Base-by-base conservation (phyloP, 306 rosid genomes). In the Pueraria montana region DNA sequence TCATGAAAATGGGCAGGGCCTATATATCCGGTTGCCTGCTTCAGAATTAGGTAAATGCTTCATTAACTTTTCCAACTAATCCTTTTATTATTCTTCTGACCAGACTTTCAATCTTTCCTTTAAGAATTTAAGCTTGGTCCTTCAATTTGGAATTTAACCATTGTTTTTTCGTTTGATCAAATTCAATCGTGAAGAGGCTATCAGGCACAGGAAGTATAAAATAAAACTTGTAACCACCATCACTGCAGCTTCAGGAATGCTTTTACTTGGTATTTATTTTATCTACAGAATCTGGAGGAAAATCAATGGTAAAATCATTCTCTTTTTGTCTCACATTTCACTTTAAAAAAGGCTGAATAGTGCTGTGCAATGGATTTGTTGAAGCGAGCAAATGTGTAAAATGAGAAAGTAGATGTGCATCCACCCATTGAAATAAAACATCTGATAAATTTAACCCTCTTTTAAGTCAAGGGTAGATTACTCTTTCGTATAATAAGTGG, bases 261-360 rank as follows among this genome's bases (percentile, higher is more conserved):
- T 48, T 63, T 20, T 26, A 21, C 27, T 81, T 6, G 45, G 14
- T 43, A 27, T 58, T 62, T 59, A n/a, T 56, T 56, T 11, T 56
- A 4, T 58, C 36, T 68, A 13, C 61, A 80, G 58, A 70, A 56
- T 46, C 52, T 13, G 50, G 49, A 49, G 56, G 56, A 80, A 30
- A 0, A 53, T 24, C 27, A 11, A 8, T 2, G 72, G 78, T 80
- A 80, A 43, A 43, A 1, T 24, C 55, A 11, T 46, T 50, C 45
- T 36, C n/a, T 43, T 14, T 20, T 50, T n/a, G 9, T 17, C 36
- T 66, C 66, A 34, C n/a, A 2, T 16, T 24, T 78, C 17, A 0
- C 10, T 45, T 45, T 45, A 67, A 27, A 3, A 21, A 12, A 53
- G 27, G 18, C 7, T 16, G n/a, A 72, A 36, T 16, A 12, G 53